phyloP scores from a whole-genome alignment of 176 grass and related monocot genomes.

The Melocanna baccifera region DNA sequence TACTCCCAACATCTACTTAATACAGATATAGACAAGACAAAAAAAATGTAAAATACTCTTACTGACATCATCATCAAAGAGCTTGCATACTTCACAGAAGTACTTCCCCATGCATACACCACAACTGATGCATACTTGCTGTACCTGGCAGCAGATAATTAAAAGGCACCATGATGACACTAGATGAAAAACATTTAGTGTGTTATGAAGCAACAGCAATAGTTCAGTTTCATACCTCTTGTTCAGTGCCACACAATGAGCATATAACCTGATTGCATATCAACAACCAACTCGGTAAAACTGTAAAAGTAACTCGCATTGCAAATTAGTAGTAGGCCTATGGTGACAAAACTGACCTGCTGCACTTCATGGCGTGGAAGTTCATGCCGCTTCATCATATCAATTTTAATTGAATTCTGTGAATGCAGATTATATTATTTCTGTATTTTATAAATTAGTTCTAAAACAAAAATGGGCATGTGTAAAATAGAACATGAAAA shows the following conservation, averaged over 20 bases:
- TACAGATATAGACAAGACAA: conserved; percentile 14
- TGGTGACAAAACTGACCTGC: conserved; percentile 27
- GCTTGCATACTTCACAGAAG: conserved; percentile 86
- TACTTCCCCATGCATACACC: conserved; percentile 86
- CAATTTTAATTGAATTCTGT: conserved; percentile 72
- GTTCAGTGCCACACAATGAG: conserved; percentile 73
- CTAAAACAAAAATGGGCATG: not conserved
- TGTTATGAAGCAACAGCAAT: not conserved
- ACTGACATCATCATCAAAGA: conserved; percentile 96
- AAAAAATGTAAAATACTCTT: conserved; percentile 7
- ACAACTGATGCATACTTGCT: conserved; percentile 70
- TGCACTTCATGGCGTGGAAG: conserved; percentile 69
- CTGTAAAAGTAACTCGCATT: not conserved
- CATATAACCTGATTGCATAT: conserved; percentile 68
- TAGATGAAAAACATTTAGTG: not conserved
- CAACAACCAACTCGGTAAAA: not conserved
- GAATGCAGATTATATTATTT: not conserved
- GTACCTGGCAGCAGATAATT: conserved; percentile 58
- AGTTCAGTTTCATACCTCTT: conserved; percentile 54
- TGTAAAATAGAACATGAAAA: not conserved
- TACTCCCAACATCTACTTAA: not conserved
- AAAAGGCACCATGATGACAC: conserved; percentile 19
- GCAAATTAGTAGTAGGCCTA: not conserved
- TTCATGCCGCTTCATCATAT: conserved; percentile 59
- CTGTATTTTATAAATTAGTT: not conserved